A percentile compares a stretch with the other conserved stretches of the same genome.
Conservation (phyloP, 225 moss, liverwort and hornwort species). For the Polytrichum formosum region DNA sequence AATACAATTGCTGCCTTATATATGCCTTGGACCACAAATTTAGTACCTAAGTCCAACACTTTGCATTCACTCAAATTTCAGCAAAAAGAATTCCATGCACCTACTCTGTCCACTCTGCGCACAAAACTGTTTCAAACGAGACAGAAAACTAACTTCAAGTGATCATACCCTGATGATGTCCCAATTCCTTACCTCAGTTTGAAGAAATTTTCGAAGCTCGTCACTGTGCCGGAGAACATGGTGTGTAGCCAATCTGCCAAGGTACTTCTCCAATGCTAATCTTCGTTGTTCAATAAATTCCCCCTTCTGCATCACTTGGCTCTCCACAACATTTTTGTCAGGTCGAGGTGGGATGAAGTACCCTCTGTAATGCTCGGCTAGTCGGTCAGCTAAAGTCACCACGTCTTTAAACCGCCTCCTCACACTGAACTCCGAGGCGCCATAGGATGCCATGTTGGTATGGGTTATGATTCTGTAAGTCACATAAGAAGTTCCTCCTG, state of each 20-base stretch:
- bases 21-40: neutral
- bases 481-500: constrained; percentile 46
- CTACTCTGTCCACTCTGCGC: neutral
- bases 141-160: neutral
- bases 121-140: neutral
- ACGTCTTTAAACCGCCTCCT: constrained; percentile 63
- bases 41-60: neutral
- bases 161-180: neutral
- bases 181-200: constrained; percentile 15
- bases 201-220: constrained; percentile 60
- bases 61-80: neutral
- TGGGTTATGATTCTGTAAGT: constrained; percentile 52
- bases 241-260: constrained; percentile 55
- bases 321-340: constrained; percentile 68
- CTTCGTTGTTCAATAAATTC: constrained; percentile 69
- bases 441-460: constrained; percentile 52
- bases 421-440: constrained; percentile 54
- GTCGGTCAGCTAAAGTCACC: constrained; percentile 57
- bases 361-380: constrained; percentile 55
- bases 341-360: constrained; percentile 71
- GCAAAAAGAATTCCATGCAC: neutral
- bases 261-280: constrained; percentile 50
- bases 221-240: constrained; percentile 56
- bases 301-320: constrained; percentile 69
- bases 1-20: neutral